Base-by-base conservation (phyloP, 2,329 filamentous ascomycete genomes). In the Simplicillium sp. region DNA sequence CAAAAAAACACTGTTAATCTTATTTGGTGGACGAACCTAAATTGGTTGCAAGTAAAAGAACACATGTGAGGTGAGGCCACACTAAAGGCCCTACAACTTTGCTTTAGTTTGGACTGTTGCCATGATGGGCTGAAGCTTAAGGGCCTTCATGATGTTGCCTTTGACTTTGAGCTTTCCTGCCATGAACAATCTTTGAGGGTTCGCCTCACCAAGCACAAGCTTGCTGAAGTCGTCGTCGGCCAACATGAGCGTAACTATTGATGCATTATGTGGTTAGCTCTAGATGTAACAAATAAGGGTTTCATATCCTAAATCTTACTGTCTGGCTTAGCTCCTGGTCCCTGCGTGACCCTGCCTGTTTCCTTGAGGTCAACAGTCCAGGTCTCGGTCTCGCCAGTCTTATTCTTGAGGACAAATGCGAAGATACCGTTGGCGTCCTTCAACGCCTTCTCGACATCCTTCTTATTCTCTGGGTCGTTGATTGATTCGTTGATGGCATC, bases 141-240 rank as follows among this genome's bases (percentile, higher is more conserved):
- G 94, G 25, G 88, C 83, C 75, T 92, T 94, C 87, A 94, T 94
- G 40, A 94, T 77, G 61, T 94, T 86, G 41, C 88, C 88, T 77
- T 86, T 90, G 57, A 94, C 77, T 82, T 94, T 94, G 56, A 95
- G 72, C 73, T 92, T 94, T 51, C 88, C 88, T 17, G 76, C 75
- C 87, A 95, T 94, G 66, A 94, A 94, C 46, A 94, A 66, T 54
- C 80, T 79, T 71, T 95, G 88, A 40, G 88, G 86, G 58, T 92
- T 92, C 51, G 84, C 84, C 70, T 90, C 86, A 57, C 87, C 87
- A 20, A 70, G 55, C 36, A 90, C 79, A 47, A 95, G 72, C 59
- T 81, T 79, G 45, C 67, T 75, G 56, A 94, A 94, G 62, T 94
- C 84, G 46, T 76, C 74, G 47, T 94, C 87, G 44, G 78, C 82